A percentile compares a stretch with the other conserved stretches of the same genome.
Conservation (phyloP, 2,329 filamentous ascomycete genomes). For the Trichoderma guizhouense region DNA sequence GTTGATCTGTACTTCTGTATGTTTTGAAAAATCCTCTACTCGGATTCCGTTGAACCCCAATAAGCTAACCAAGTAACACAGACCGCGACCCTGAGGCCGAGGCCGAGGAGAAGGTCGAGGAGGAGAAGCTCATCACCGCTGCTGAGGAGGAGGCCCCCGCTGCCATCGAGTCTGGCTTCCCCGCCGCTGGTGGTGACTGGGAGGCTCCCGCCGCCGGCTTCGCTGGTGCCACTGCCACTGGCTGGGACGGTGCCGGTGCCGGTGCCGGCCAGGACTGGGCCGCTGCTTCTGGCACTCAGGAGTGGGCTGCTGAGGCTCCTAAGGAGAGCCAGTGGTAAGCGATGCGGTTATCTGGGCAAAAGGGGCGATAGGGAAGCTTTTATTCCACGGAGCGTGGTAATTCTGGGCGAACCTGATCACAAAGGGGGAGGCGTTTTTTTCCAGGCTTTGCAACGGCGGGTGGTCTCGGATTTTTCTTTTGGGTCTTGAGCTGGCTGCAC, state of each 20-base stretch:
- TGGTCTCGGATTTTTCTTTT: constrained; percentile 18
- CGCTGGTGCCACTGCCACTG: constrained; percentile 55
- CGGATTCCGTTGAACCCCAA: not conserved
- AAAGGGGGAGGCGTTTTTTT: constrained; percentile 23
- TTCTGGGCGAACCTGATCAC: constrained; percentile 11
- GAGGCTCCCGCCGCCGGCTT: constrained; percentile 74
- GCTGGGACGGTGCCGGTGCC: constrained; percentile 50
- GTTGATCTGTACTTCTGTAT: constrained; percentile 98
- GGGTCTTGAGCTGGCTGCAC: constrained; percentile 64
- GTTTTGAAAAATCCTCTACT: constrained; percentile 29
- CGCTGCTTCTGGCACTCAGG: constrained; percentile 60
- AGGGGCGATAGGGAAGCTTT: not conserved
- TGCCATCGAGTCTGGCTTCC: constrained; percentile 77
- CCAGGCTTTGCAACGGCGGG: constrained; percentile 22
- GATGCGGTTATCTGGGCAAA: not conserved
- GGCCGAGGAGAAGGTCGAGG: constrained; percentile 95
- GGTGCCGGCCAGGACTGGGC: constrained; percentile 55
- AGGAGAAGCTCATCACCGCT: constrained; percentile 83
- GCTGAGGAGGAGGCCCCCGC: constrained; percentile 79
- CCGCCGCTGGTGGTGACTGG: constrained; percentile 70
- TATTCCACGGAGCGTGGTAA: constrained; percentile 20
- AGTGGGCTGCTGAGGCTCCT: constrained; percentile 63
- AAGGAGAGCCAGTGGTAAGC: constrained; percentile 55
- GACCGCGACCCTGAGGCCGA: constrained; percentile 99
- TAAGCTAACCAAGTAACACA: constrained; percentile 29